A percentile compares a stretch with the other conserved stretches of the same genome.
These are phyloP conservation scores for Penicillium paxilli DNA, from an alignment of 495 filamentous ascomycete species.

Conservation along the genomic window DNA sequence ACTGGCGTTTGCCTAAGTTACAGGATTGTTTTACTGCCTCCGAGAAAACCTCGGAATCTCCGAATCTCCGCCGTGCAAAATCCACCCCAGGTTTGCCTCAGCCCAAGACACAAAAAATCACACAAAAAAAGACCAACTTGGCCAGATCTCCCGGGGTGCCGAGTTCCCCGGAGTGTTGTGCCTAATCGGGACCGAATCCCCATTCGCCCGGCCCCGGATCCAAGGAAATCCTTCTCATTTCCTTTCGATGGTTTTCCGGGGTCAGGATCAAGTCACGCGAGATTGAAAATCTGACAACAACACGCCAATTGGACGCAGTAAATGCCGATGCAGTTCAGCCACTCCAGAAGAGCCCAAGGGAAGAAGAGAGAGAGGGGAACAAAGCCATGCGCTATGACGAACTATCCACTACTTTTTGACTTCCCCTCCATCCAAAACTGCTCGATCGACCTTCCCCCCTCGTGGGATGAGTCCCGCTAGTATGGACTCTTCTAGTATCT, in stretches of 20 bases:
- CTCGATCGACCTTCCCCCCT: neutral
- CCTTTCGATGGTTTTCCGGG: neutral
- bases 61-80: neutral
- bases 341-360: neutral
- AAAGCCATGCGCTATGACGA: neutral
- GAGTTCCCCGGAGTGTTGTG: neutral
- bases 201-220: neutral
- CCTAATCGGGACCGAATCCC: neutral
- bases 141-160: neutral
- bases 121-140: too few species aligned
- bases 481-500: neutral
- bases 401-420: neutral
- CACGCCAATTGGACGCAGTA: too few species aligned
- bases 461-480: neutral
- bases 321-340: neutral
- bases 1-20: too few species aligned
- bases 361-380: too few species aligned
- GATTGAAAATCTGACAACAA: neutral
- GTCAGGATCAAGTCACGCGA: conserved; percentile 1
- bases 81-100: neutral
- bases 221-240: neutral
- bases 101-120: neutral
- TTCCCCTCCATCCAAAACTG: neutral
- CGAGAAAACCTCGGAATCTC: neutral
- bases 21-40: too few species aligned